A percentile compares a stretch with the other conserved stretches of the same genome.
Conservation (phyloP, 1,139 yeast species). For the Saccharomyces hybrid region DNA sequence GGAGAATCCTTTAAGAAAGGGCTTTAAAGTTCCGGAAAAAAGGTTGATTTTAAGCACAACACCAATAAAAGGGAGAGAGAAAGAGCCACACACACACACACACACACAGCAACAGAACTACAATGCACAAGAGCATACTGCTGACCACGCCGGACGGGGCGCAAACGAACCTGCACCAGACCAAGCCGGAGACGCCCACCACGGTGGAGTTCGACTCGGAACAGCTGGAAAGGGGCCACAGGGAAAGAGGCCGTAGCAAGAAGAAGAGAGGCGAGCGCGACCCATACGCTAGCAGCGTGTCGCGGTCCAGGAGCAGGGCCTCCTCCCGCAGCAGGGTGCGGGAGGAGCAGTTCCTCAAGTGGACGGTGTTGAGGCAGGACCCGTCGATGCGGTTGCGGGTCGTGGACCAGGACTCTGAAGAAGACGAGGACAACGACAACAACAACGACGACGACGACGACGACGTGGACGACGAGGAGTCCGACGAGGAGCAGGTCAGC, state of each 20-base stretch:
- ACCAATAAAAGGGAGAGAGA: too few relatives aligned
- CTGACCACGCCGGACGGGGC: too few relatives aligned
- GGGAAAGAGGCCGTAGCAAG: slow-evolving; percentile 26
- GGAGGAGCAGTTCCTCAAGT: slow-evolving; percentile 27
- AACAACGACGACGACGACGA: slow-evolving; percentile 15
- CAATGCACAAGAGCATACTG: too few relatives aligned
- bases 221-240: slow-evolving; percentile 26
- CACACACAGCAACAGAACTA: too few relatives aligned
- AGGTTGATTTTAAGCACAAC: too few relatives aligned
- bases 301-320: slow-evolving; percentile 12
- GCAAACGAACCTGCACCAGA: too few relatives aligned
- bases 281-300: slow-evolving; percentile 1
- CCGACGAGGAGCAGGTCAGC: slow-evolving; percentile 33
- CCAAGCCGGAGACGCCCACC: background rate
- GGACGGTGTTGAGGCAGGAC: slow-evolving; percentile 18
- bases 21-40: too few relatives aligned
- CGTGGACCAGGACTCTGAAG: slow-evolving; percentile 36
- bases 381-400: slow-evolving; percentile 21
- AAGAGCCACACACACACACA: too few relatives aligned
- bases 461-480: slow-evolving; percentile 31
- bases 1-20: too few relatives aligned
- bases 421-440: slow-evolving; percentile 5
- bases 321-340: slow-evolving; percentile 13
- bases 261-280: slow-evolving; percentile 17
- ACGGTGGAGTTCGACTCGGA: slow-evolving; percentile 25